Percentiles rank a stretch among this genome's conserved stretches.
Conservation (phyloP, 495 filamentous ascomycete genomes). For the Bryoglossum gracile region DNA sequence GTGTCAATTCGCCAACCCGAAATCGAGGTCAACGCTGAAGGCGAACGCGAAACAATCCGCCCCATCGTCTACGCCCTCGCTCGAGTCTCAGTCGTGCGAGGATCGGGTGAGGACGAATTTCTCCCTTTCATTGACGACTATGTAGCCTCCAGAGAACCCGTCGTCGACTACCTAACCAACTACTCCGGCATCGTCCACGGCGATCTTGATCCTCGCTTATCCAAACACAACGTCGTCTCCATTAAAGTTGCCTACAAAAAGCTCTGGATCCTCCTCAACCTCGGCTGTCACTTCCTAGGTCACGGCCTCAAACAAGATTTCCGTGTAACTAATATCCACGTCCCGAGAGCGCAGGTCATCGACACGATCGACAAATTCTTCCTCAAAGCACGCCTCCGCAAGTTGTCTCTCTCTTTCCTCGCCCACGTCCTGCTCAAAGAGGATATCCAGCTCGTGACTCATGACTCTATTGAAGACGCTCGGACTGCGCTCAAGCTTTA, state of each 20-base stretch:
- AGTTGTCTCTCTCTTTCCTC: conserved; percentile 79
- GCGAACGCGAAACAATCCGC: conserved; percentile 74
- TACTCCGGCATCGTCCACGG: conserved; percentile 84
- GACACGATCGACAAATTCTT: conserved; percentile 89
- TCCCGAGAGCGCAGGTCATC: conserved; percentile 83
- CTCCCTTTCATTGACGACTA: conserved; percentile 95
- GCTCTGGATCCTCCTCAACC: conserved; percentile 91
- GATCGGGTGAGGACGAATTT: conserved; percentile 64
- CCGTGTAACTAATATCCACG: conserved; percentile 93
- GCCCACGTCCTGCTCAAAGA: conserved; percentile 84
- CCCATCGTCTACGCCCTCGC: conserved; percentile 80
- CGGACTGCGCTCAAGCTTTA: conserved; percentile 83
- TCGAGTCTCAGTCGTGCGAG: conserved; percentile 80
- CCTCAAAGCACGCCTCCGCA: conserved; percentile 58
- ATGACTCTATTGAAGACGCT: conserved; percentile 93
- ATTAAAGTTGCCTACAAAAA: conserved; percentile 95
- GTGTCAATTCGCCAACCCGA: conserved; percentile 85
- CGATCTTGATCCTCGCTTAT: conserved; percentile 69
- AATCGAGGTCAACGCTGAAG: conserved; percentile 88
- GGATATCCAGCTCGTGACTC: conserved; percentile 80
- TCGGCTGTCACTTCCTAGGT: conserved; percentile 89
- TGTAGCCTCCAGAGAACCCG: conserved; percentile 77
- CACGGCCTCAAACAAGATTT: conserved; percentile 92
- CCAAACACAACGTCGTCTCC: conserved; percentile 69
- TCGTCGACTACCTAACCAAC: conserved; percentile 92